Conservation (phyloP, 2,329 filamentous ascomycete genomes). For the Botrytis medusae region DNA sequence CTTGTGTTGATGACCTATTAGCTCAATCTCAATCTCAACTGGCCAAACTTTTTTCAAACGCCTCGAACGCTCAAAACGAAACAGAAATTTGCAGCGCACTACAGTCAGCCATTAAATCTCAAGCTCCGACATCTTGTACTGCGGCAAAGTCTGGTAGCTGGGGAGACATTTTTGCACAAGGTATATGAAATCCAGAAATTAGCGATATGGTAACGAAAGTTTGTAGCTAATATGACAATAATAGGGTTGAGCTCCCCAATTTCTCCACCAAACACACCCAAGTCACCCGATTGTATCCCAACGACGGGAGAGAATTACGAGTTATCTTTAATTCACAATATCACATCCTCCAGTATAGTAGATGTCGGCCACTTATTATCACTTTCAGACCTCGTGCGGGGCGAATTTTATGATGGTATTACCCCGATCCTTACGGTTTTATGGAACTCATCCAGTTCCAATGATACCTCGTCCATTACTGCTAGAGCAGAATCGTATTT, state of each 20-base stretch:
- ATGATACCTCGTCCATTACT: too few species aligned
- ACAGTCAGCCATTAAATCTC: background rate
- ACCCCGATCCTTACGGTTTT: background rate
- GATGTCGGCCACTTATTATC: background rate
- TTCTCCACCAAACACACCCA: background rate
- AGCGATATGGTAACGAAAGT: background rate
- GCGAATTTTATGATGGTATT: background rate
- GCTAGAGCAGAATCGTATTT: background rate
- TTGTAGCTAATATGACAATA: background rate
- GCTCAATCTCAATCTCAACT: background rate
- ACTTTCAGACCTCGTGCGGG: background rate
- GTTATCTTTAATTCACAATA: background rate
- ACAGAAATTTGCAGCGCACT: background rate
- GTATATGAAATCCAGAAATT: background rate
- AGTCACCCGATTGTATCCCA: background rate
- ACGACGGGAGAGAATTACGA: slow-evolving; percentile 6
- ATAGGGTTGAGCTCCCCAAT: background rate
- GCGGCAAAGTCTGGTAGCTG: background rate
- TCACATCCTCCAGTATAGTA: background rate
- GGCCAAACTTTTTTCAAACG: background rate
- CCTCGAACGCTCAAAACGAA: background rate
- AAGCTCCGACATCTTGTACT: background rate
- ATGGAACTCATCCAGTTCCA: background rate
- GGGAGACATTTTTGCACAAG: background rate
- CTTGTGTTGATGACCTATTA: background rate